phyloP scores from a whole-genome alignment of 2,329 filamentous ascomycete species.

The Ramularia collo-cygni region DNA sequence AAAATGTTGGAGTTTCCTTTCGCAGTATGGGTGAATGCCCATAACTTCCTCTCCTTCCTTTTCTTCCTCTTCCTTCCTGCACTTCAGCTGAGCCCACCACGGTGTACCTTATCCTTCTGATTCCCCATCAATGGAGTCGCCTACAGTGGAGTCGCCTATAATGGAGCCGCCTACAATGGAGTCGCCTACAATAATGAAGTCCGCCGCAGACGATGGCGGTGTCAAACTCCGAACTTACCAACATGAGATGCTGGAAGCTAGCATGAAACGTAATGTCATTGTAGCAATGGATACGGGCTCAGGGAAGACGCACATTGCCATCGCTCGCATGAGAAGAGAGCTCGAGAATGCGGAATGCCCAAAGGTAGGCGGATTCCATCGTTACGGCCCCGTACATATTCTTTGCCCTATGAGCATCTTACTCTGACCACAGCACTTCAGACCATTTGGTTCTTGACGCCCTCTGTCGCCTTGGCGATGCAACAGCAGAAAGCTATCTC shows the following conservation, averaged over 20 bases:
- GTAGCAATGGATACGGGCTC: constrained; percentile 46
- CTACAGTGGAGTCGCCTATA: no score
- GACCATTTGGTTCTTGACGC: constrained; percentile 43
- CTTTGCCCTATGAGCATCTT: no score
- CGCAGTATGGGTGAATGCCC: no score
- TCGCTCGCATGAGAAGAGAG: constrained; percentile 38
- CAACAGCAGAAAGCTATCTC: constrained; percentile 37
- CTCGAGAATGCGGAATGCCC: constrained; percentile 33
- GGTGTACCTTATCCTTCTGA: no score
- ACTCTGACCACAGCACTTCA: constrained; percentile 13
- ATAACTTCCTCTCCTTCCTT: no score
- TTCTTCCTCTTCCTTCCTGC: no score
- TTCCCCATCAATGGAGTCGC: no score
- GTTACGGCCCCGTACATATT: neutral
- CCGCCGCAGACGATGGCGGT: neutral
- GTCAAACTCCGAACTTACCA: constrained; percentile 38
- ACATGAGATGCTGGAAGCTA: constrained; percentile 43
- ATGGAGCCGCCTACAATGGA: no score
- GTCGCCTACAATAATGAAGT: no score
- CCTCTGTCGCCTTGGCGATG: constrained; percentile 39
- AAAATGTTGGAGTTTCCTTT: no score
- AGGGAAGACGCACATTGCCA: constrained; percentile 43
- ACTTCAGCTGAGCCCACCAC: no score
- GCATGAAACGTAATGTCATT: constrained; percentile 39
- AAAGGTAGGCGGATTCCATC: constrained; percentile 26